Evolutionary conservation across 2,329 filamentous ascomycete genomes (phyloP).

Genomic region (Penicillium sumatraense): DNA sequence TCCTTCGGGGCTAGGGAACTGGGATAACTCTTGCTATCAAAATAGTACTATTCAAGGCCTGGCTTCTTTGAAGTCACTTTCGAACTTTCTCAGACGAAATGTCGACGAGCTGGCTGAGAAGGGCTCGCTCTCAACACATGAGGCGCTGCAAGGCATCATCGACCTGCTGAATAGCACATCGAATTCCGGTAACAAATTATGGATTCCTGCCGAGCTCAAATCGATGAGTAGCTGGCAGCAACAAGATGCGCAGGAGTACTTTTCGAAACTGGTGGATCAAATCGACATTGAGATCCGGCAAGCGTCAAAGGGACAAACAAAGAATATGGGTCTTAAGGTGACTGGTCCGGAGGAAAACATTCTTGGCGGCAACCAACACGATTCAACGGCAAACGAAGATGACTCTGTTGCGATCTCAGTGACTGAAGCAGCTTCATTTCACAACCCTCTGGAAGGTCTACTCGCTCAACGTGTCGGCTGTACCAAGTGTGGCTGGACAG

Average conservation of each 20-base stretch:
- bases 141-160: constrained; percentile 68
- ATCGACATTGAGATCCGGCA: constrained; percentile 76
- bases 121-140: constrained; percentile 51
- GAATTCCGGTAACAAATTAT: constrained; percentile 77
- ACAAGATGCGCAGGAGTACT: constrained; percentile 98
- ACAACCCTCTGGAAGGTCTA: constrained; percentile 85
- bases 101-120: constrained; percentile 42
- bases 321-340: constrained; percentile 48
- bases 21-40: constrained; percentile 96
- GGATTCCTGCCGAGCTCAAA: constrained; percentile 81
- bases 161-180: constrained; percentile 69
- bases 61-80: constrained; percentile 73
- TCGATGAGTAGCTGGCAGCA: constrained; percentile 95
- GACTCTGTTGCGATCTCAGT: constrained; percentile 16
- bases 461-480: constrained; percentile 89
- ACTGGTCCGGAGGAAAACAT: constrained; percentile 40
- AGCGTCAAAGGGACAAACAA: constrained; percentile 50
- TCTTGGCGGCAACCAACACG: constrained; percentile 25
- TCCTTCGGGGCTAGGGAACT: constrained; percentile 77
- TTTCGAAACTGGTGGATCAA: constrained; percentile 83
- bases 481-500: constrained; percentile 80
- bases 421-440: constrained; percentile 39
- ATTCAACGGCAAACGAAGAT: constrained; percentile 15
- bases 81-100: constrained; percentile 64
- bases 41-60: constrained; percentile 91